Conservation (phyloP, 1,284 basidiomycete species). For the Leccinum griseonigrum region DNA sequence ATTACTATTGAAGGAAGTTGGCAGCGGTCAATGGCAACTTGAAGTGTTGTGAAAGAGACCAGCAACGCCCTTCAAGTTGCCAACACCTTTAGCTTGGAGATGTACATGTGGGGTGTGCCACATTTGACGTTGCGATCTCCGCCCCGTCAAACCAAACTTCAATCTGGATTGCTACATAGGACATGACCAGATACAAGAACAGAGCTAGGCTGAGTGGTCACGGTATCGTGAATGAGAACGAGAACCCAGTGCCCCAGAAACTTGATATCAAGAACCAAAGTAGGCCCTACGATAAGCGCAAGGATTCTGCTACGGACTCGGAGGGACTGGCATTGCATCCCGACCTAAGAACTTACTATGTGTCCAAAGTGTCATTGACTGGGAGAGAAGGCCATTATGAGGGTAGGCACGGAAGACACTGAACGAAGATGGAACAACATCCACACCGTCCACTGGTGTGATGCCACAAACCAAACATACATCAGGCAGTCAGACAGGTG, state of each 20-base stretch:
- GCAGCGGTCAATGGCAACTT: too few species aligned
- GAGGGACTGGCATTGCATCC: slow-evolving; percentile 21
- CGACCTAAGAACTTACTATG: slow-evolving; percentile 24
- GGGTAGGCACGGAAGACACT: slow-evolving; percentile 28
- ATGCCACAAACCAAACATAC: slow-evolving; percentile 20
- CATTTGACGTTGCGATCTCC: too few species aligned
- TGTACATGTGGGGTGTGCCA: too few species aligned
- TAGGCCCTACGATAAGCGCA: slow-evolving; percentile 29
- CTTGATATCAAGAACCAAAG: slow-evolving; percentile 23
- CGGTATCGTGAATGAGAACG: slow-evolving; percentile 32
- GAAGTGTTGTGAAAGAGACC: too few species aligned
- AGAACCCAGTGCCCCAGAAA: slow-evolving; percentile 23
- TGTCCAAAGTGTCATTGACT: slow-evolving; percentile 28
- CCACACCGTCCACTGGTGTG: slow-evolving; percentile 20
- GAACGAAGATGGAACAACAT: slow-evolving; percentile 31
- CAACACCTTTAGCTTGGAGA: too few species aligned
- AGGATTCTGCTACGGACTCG: slow-evolving; percentile 27
- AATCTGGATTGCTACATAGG: slow-evolving; percentile 2
- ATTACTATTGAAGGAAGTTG: too few species aligned
- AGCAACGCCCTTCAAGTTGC: too few species aligned
- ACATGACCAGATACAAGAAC: slow-evolving; percentile 23
- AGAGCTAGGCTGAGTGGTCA: slow-evolving; percentile 21
- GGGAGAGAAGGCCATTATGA: slow-evolving; percentile 29
- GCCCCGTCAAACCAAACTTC: slow-evolving; percentile 15
- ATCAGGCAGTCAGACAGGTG: slow-evolving; percentile 23